A percentile compares a stretch with the other conserved stretches of the same genome.
Evolutionary conservation across 169 alveolate species (phyloP).

Genomic region (Eimeria necatrix): DNA sequence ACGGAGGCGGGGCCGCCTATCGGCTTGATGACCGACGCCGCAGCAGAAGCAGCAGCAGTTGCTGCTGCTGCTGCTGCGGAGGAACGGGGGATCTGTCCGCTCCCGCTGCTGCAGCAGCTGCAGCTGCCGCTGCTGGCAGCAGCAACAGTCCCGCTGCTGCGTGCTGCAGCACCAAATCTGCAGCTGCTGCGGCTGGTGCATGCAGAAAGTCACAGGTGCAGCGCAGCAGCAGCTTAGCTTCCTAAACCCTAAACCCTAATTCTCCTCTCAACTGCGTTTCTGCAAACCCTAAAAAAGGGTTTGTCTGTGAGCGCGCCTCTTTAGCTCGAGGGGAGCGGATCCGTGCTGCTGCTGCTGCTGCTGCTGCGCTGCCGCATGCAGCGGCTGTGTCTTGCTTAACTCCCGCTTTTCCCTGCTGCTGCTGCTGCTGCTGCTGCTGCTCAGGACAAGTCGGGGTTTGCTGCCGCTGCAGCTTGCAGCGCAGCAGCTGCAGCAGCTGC

Average conservation of each 20-base stretch:
- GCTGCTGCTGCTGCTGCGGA: slow-evolving; percentile 23
- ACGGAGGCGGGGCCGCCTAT: not conserved
- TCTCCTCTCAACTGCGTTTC: not conserved
- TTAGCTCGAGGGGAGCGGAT: too few relatives aligned
- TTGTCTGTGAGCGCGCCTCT: too few relatives aligned
- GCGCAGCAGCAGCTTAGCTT: not conserved
- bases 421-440: slow-evolving; percentile 24
- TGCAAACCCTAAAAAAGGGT: not conserved
- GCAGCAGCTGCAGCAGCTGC: slow-evolving; percentile 55
- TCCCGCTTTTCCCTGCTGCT: too few relatives aligned
- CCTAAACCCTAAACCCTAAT: slow-evolving; percentile 36
- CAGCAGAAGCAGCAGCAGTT: slow-evolving; percentile 41
- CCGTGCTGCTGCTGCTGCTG: slow-evolving; percentile 26
- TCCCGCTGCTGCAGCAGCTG: slow-evolving; percentile 54
- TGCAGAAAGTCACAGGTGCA: slow-evolving; percentile 54
- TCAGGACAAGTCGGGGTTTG: slow-evolving; percentile 36
- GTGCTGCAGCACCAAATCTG: slow-evolving; percentile 49
- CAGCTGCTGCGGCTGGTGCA: not conserved
- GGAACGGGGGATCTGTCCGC: not conserved
- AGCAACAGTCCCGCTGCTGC: slow-evolving; percentile 46
- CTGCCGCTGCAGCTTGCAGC: slow-evolving; percentile 60
- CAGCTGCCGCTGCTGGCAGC: slow-evolving; percentile 63
- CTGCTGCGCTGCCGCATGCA: not conserved
- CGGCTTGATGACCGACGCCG: not conserved
- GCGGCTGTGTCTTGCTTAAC: not conserved